Evolutionary conservation across 805 yeast genomes (phyloP), one percentile per base, ranked within the genome.

Genomic region (Kodamaea sagamina): DNA sequence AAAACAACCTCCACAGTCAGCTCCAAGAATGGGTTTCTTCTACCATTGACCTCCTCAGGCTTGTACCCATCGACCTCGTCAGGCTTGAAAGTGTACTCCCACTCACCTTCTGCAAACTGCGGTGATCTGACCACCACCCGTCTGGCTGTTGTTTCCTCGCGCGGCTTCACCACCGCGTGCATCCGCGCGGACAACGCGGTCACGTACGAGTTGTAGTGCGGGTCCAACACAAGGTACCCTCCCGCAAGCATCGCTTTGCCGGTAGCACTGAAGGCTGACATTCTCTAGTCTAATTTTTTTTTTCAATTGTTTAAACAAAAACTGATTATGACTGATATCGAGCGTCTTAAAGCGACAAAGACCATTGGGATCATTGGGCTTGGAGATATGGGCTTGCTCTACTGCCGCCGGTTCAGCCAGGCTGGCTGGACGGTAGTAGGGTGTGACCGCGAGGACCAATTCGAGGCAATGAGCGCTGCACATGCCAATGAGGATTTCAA

Each of bases 211-310:
- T 72, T 66, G 65, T 85, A 90, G 27, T 62, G 63, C 0, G 90
- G 90, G 46, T 86, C 93, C 15, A 93, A 68, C 0, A 93, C 98
- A 25, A 93, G 72, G 59, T 93, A 93, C 0, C 99, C 99, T 13
- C 99, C 99, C 0, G 93, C 97, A 9, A 93, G 54, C 19, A 93
- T 70, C 1, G 97, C 98, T 62, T 93, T 93, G 0, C 98, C 97
- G 0, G 99, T 97, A 0, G 98, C 95, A 57, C 96, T 86, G 59
- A 80, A 92, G 6, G 83, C 87, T 42, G 67, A 64, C 31, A 49
- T 36, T 57, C 16, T n/a, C n/a, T n/a, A n/a, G n/a, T n/a, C n/a
- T n/a, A n/a, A n/a, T n/a, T n/a, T n/a, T n/a, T n/a, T n/a, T 39
- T 11, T 16, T 9, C 29, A 16, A 38, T 19, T 15, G 26, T 8